Conservation (phyloP, 2,329 filamentous ascomycete species). For the Sclerotinia nivalis region DNA sequence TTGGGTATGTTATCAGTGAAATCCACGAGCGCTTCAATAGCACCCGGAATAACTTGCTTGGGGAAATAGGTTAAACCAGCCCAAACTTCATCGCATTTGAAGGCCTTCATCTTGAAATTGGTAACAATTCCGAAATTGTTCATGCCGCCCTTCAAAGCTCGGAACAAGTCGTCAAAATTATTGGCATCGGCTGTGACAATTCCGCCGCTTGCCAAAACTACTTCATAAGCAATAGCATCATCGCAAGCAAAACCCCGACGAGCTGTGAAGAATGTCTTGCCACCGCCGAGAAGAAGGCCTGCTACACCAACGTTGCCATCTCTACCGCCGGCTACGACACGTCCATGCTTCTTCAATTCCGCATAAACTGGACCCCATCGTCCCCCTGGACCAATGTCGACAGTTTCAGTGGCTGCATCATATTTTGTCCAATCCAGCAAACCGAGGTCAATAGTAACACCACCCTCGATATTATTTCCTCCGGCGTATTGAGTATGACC, state of each 20-base stretch:
- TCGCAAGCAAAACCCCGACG: not conserved
- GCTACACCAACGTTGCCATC: slow-evolving; percentile 20
- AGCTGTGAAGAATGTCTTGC: not conserved
- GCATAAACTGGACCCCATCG: slow-evolving; percentile 31
- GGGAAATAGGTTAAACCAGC: not conserved
- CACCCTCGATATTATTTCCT: slow-evolving; percentile 27
- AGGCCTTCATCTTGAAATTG: not conserved
- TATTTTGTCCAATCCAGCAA: slow-evolving; percentile 24
- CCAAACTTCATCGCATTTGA: not conserved
- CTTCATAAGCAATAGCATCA: slow-evolving; percentile 2
- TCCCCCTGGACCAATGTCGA: slow-evolving; percentile 29
- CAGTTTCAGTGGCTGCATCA: slow-evolving; percentile 25
- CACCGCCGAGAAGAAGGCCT: not conserved
- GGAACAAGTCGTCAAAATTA: not conserved
- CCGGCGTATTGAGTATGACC: slow-evolving; percentile 40
- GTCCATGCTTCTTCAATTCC: slow-evolving; percentile 21
- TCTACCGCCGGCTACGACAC: slow-evolving; percentile 11
- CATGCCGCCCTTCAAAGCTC: slow-evolving; percentile 1
- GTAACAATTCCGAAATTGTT: slow-evolving; percentile 15
- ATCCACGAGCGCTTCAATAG: not conserved
- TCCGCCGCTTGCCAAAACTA: not conserved
- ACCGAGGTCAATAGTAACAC: slow-evolving; percentile 29
- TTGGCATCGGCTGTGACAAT: not conserved
- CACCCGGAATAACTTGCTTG: not conserved
- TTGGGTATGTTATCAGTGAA: not conserved